Base-by-base conservation (phyloP, 2,329 filamentous ascomycete species). In the Cladosporium halotolerans region DNA sequence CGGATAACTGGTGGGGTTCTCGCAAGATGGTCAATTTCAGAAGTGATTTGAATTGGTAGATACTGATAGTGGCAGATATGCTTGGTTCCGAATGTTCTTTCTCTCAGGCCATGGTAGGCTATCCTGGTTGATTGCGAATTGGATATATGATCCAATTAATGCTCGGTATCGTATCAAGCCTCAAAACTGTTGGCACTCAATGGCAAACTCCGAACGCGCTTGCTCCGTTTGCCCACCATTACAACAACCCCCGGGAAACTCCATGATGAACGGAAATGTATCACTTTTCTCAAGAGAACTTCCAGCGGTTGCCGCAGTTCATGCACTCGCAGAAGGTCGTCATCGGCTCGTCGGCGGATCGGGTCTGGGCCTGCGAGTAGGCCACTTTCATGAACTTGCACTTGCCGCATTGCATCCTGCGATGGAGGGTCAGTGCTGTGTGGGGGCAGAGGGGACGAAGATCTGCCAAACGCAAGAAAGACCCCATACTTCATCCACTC, bases 351-450 rank as follows among this genome's bases (percentile, higher is more conserved):
- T 99, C 93, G 60, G 93, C 93, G 75, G 83, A 88, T 60, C 93
- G 81, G 13, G 93, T 99, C 78, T 99, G 93, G 4, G 93, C 93
- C 74, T 99, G 93, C 45, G 83, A 89, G 73, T 99, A 99, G 72
- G 86, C 90, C 67, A 97, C 93, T 78, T 89, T 91, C 77, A 88
- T 91, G 79, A 95, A 80, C 64, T 88, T 88, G 74, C 93, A 99
- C 72, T 90, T 91, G 66, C 89, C 83, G 74, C 93, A 99, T 72
- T 89, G 85, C 66, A 97, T 79, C 54, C 85, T 88, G 68, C 87
- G 86, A 68, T 85, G 10, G 32, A 90, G 14, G 40, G 48, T 60
- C 60, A 58, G 48, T 18, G 28, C 4, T n/a, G 46, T 7, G 31
- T 34, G 36, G 19, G 32, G 16, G 34, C n/a, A 36, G 34, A 45